Evolutionary conservation across 2,329 filamentous ascomycete genomes (phyloP).

Genomic region (Pyrenophora seminiperda): DNA sequence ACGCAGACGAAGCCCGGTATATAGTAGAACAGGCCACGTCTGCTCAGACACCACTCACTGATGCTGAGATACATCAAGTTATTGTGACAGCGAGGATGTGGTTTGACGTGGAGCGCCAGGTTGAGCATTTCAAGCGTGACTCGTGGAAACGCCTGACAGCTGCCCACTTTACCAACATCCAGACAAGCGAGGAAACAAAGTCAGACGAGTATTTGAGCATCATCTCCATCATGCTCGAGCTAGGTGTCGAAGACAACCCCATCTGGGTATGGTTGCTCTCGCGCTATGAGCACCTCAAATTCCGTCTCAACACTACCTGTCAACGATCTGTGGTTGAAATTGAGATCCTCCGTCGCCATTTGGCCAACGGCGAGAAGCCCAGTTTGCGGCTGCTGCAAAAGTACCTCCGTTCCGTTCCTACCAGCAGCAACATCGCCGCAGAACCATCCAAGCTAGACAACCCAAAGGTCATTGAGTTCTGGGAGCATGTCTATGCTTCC

Average conservation of each 20-base stretch:
- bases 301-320: conserved; percentile 77
- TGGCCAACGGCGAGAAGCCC: conserved; percentile 76
- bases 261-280: conserved; percentile 96
- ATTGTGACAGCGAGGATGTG: conserved; percentile 92
- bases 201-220: conserved; percentile 89
- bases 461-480: conserved; percentile 81
- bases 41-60: conserved; percentile 64
- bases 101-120: conserved; percentile 87
- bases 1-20: conserved; percentile 76
- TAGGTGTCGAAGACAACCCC: conserved; percentile 93
- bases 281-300: conserved; percentile 85
- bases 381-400: conserved; percentile 70
- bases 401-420: conserved; percentile 75
- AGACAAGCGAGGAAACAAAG: conserved; percentile 56
- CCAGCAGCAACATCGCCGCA: conserved; percentile 62
- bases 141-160: conserved; percentile 81
- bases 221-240: conserved; percentile 84
- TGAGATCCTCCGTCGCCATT: conserved; percentile 81
- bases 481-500: conserved; percentile 84
- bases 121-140: conserved; percentile 85
- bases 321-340: conserved; percentile 91
- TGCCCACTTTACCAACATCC: conserved; percentile 61
- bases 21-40: conserved; percentile 63
- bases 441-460: conserved; percentile 72
- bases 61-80: conserved; percentile 83